phyloP scores from a whole-genome alignment of 176 grass and related monocot species.

The Rhynchospora breviuscula region DNA sequence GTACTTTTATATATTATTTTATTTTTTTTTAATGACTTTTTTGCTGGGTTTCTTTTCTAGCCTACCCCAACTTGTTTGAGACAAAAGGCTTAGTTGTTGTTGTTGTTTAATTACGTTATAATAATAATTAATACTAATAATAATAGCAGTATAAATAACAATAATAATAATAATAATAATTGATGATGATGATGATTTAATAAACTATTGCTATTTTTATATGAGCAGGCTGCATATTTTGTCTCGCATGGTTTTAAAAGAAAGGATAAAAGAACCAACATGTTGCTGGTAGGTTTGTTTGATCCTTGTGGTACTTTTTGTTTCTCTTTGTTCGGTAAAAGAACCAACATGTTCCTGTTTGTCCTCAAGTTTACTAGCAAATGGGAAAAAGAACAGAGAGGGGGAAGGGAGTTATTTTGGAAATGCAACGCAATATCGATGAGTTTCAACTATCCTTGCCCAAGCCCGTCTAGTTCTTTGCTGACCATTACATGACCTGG shows the following conservation, averaged over 20 bases:
- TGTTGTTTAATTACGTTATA: no score
- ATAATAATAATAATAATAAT: not conserved
- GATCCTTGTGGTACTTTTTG: not conserved
- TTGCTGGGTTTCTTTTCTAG: no score
- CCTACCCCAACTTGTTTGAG: no score
- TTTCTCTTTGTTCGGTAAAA: constrained; percentile 8
- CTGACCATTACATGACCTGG: not conserved
- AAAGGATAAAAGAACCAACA: constrained; percentile 78
- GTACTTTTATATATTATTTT: no score
- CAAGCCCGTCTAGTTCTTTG: not conserved
- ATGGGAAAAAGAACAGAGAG: not conserved
- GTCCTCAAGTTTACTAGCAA: not conserved
- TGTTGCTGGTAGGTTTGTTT: constrained; percentile 86
- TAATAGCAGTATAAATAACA: not conserved
- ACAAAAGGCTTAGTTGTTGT: no score
- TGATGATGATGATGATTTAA: constrained; percentile 10
- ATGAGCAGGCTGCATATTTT: constrained; percentile 87
- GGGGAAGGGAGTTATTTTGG: not conserved
- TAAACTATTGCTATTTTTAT: constrained; percentile 6
- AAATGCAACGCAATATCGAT: not conserved
- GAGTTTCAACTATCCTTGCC: not conserved
- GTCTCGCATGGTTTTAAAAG: constrained; percentile 73
- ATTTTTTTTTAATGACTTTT: no score
- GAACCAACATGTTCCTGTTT: not conserved
- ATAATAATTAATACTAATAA: not conserved